phyloP scores from a whole-genome alignment of 169 alveolate genomes.

The Perkinsus olseni region DNA sequence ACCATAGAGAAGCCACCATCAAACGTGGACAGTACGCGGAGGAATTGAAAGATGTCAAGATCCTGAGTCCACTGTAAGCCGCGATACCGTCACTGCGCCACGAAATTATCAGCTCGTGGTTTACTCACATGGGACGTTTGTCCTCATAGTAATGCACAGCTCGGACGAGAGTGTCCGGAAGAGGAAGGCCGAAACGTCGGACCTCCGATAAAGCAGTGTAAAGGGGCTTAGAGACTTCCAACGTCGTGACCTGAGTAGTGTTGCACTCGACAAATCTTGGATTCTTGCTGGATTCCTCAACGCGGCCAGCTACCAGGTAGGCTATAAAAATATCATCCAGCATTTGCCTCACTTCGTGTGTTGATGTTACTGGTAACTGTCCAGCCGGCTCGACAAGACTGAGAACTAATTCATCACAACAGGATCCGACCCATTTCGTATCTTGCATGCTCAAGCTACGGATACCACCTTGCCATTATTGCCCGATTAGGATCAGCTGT shows the following conservation, averaged over 20 bases:
- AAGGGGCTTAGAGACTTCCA: neutral
- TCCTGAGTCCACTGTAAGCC: neutral
- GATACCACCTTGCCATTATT: neutral
- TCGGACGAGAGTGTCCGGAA: neutral
- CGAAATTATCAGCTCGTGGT: neutral
- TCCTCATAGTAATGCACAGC: neutral
- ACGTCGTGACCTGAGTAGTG: neutral
- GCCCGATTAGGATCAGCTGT: neutral
- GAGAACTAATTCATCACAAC: neutral
- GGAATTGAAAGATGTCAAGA: neutral
- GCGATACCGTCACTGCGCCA: conserved; percentile 1
- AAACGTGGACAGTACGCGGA: neutral
- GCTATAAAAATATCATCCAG: neutral
- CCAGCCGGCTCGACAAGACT: neutral
- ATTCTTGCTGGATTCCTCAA: neutral
- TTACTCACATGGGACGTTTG: neutral
- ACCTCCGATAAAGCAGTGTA: neutral
- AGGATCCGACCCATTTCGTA: neutral
- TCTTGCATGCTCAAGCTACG: neutral
- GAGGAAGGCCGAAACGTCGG: neutral
- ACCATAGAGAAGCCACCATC: too few species aligned
- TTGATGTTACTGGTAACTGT: neutral
- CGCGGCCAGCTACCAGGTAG: neutral
- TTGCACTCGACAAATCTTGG: neutral
- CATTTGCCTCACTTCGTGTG: neutral